phyloP scores from a whole-genome alignment of 2,329 filamentous ascomycete genomes.

The Pestalotiopsis sp. region DNA sequence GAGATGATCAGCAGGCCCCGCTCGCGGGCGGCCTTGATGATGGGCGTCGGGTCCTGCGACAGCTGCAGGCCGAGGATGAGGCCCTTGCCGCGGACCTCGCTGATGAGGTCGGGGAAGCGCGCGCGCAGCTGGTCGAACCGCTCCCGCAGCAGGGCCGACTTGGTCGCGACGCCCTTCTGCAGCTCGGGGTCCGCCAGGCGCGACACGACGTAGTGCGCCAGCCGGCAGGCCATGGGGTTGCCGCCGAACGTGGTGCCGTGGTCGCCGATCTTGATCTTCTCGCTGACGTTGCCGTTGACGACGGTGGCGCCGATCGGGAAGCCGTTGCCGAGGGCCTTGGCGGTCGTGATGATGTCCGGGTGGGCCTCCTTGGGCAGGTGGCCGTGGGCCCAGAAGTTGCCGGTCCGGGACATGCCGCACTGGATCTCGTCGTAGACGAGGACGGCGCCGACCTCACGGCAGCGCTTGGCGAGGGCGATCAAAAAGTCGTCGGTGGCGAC shows the following conservation, averaged over 20 bases:
- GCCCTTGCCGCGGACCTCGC: constrained; percentile 80
- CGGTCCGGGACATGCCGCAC: constrained; percentile 87
- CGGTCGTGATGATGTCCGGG: constrained; percentile 90
- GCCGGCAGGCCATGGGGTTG: constrained; percentile 81
- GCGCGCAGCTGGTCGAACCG: constrained; percentile 51
- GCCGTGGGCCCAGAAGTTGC: constrained; percentile 86
- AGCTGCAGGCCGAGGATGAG: constrained; percentile 88
- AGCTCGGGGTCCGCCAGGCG: constrained; percentile 74
- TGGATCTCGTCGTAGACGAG: constrained; percentile 98
- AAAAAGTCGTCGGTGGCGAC: constrained; percentile 84
- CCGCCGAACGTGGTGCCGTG: constrained; percentile 95
- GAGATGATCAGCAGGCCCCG: constrained; percentile 89
- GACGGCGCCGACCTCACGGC: constrained; percentile 84
- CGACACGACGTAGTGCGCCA: constrained; percentile 84
- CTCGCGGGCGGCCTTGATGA: constrained; percentile 86
- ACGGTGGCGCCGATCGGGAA: constrained; percentile 90
- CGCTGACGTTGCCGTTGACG: constrained; percentile 62
- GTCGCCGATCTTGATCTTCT: constrained; percentile 71
- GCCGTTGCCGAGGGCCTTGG: constrained; percentile 95
- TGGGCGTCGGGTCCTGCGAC: constrained; percentile 68
- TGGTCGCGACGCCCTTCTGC: constrained; percentile 70
- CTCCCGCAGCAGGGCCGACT: constrained; percentile 55
- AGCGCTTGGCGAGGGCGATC: constrained; percentile 78
- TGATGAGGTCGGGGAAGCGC: constrained; percentile 69
- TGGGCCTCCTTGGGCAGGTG: constrained; percentile 75